These are phyloP conservation scores for Sinapis alba DNA, from an alignment of 441 rosid species.

Conservation along the genomic window DNA sequence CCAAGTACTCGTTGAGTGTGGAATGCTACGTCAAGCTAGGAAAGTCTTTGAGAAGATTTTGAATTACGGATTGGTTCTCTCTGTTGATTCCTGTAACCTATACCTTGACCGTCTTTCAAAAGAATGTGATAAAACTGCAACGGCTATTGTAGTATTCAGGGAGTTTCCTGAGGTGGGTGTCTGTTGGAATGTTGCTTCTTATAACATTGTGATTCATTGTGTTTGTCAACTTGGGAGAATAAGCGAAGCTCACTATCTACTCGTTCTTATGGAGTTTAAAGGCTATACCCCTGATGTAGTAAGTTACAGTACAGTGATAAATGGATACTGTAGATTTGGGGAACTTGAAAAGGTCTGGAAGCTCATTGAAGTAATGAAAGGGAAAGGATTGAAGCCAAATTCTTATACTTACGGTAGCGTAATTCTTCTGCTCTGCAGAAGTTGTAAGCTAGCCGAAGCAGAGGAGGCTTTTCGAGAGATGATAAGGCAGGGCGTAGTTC, in stretches of 20 bases:
- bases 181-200: slow-evolving; percentile 72
- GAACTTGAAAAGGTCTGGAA: slow-evolving; percentile 50
- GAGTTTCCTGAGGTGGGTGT: slow-evolving; percentile 67
- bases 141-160: slow-evolving; percentile 45
- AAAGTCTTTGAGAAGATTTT: slow-evolving; percentile 71
- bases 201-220: slow-evolving; percentile 68
- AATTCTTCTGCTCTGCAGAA: slow-evolving; percentile 60
- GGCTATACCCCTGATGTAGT: slow-evolving; percentile 80
- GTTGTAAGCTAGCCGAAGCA: slow-evolving; percentile 58
- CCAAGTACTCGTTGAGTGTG: slow-evolving; percentile 71
- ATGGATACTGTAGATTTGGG: slow-evolving; percentile 72
- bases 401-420: slow-evolving; percentile 68
- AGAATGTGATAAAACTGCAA: slow-evolving; percentile 40
- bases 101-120: slow-evolving; percentile 64
- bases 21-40: slow-evolving; percentile 71
- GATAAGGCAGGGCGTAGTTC: slow-evolving; percentile 53
- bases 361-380: slow-evolving; percentile 74
- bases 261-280: slow-evolving; percentile 67
- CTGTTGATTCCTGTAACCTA: slow-evolving; percentile 76
- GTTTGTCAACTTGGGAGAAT: slow-evolving; percentile 61
- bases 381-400: slow-evolving; percentile 70
- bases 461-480: slow-evolving; percentile 67
- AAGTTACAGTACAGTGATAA: slow-evolving; percentile 74
- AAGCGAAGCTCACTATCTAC: slow-evolving; percentile 76
- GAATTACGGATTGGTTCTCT: slow-evolving; percentile 76